Base-by-base conservation (phyloP, 2,329 filamentous ascomycete genomes). In the Didymella keratinophila region DNA sequence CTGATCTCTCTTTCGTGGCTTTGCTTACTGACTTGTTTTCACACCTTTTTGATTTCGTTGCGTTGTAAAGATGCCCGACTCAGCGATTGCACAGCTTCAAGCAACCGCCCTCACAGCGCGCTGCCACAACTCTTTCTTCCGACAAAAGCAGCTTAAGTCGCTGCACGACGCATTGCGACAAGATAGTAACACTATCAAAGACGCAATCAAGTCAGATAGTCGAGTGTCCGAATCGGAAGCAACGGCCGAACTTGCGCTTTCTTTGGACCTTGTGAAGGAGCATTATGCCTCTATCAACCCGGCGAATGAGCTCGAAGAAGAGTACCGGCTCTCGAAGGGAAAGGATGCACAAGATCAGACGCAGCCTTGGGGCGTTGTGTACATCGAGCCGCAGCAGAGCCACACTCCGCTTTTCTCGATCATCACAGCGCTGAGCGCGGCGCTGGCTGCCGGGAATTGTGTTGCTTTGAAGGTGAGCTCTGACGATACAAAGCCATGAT, bases 381-480 rank as follows among this genome's bases (percentile, higher is more conserved):
- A 82, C 43, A 81, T 86, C 48, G 78, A 81, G 47, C 82, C 83
- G 1, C 72, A 75, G 10, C 52, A 60, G 30, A 71, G 59, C 7
- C 80, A 86, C 67, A 84, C 79, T 0, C 70, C 81, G 9, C 80
- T 86, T 58, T 84, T 80, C 60, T 69, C 68, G 8, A 46, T 52
- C 7, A 52, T 71, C 20, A 54, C 59, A n/a, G 54, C 64, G 7
- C 49, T 85, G 37, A 77, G 76, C 32, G 78, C 81, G 4, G 82
- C 82, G 8, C 62, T 85, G 28, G 78, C 80, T 1, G 81, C 82
- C 12, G 83, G 83, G 0, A 85, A 83, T 56, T 84, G 81, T 63
- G 75, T 84, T 3, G 73, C 81, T 30, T 44, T 85, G 11, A 79
- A 83, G 73, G 82, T 83, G 58, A 64, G 73, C 34, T 23, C 20